phyloP scores from a whole-genome alignment of 2,329 filamentous ascomycete species.

The Rosellinia necatrix region DNA sequence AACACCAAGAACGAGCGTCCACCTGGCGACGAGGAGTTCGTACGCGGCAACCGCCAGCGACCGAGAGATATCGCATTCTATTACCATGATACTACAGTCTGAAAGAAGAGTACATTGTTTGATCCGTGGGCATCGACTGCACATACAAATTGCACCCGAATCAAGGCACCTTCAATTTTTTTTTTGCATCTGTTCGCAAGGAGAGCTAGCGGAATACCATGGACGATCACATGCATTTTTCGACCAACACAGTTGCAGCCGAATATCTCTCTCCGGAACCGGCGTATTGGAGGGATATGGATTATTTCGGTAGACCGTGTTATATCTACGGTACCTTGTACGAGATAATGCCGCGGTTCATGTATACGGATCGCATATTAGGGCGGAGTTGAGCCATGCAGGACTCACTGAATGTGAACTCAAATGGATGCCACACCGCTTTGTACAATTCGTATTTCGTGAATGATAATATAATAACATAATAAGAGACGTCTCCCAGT shows the following conservation, averaged over 20 bases:
- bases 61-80: conserved; percentile 91
- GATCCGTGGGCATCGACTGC: not conserved
- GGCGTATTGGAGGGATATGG: not conserved
- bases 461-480: conserved; percentile 9
- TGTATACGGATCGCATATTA: not conserved
- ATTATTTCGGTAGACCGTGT: not conserved
- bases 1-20: conserved; percentile 92
- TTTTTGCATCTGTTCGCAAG: conserved; percentile 8
- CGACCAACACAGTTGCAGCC: not conserved
- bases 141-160: conserved; percentile 2
- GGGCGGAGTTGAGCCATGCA: not conserved
- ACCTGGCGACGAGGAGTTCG: conserved; percentile 88
- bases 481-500: not conserved
- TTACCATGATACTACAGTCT: conserved; percentile 88
- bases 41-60: conserved; percentile 75
- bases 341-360: not conserved
- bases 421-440: not conserved
- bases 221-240: not conserved
- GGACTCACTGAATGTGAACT: not conserved
- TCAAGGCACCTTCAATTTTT: not conserved
- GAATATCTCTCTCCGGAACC: not conserved
- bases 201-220: not conserved
- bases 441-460: not conserved
- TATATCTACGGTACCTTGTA: not conserved
- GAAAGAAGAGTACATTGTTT: conserved; percentile 26